These are phyloP conservation scores for Erodium trifolium DNA, from an alignment of 441 rosid genomes.

Conservation along the genomic window DNA sequence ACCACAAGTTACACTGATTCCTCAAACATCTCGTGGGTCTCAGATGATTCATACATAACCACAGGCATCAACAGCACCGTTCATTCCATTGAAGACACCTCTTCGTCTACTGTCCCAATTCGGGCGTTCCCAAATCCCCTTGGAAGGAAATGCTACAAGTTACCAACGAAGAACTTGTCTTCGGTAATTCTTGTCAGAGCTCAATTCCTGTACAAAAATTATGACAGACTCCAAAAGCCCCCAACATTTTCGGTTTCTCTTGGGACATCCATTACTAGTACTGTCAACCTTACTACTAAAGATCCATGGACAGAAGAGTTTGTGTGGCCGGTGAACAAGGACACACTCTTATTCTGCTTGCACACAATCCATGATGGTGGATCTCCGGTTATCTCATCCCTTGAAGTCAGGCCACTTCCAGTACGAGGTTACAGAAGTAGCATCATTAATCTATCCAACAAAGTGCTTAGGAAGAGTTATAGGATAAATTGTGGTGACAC, in stretches of 20 bases:
- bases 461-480: constrained; percentile 47
- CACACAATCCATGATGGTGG: constrained; percentile 40
- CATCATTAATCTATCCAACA: constrained; percentile 31
- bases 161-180: constrained; percentile 45
- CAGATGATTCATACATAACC: constrained; percentile 45
- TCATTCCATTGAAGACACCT: constrained; percentile 29
- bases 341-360: constrained; percentile 47
- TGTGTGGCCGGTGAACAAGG: constrained; percentile 47
- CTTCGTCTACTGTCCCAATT: constrained; percentile 31
- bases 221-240: constrained; percentile 53
- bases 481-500: constrained; percentile 63
- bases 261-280: constrained; percentile 47
- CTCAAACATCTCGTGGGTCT: constrained; percentile 54
- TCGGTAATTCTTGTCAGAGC: constrained; percentile 60
- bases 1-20: constrained; percentile 34
- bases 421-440: constrained; percentile 51
- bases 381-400: constrained; percentile 64
- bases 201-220: constrained; percentile 62
- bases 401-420: constrained; percentile 78
- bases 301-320: constrained; percentile 89
- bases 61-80: constrained; percentile 47
- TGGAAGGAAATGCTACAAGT: constrained; percentile 46
- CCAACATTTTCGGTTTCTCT: constrained; percentile 65
- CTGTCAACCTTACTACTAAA: constrained; percentile 45
- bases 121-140: constrained; percentile 53